These are phyloP conservation scores for Plasmodium chabaudi DNA, from an alignment of 169 alveolate genomes.

Conservation along the genomic window DNA sequence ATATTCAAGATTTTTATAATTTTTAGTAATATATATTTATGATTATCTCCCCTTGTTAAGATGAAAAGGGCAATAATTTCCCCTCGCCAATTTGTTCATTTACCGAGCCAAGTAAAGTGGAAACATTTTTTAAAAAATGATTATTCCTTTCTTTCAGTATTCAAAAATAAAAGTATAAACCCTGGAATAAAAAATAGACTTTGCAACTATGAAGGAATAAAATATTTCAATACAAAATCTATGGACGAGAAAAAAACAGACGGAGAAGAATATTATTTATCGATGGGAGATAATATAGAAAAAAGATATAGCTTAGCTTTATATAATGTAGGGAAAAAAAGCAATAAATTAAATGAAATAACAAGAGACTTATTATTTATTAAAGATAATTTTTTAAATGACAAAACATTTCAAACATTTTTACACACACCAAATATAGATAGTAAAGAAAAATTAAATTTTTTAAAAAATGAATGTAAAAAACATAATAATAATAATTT, in stretches of 20 bases:
- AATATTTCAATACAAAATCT: slow-evolving; percentile 7
- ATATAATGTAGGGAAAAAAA: slow-evolving; percentile 61
- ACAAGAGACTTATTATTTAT: slow-evolving; percentile 57
- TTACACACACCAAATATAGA: slow-evolving; percentile 69
- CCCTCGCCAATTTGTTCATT: slow-evolving; percentile 4
- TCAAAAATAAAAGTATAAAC: background rate
- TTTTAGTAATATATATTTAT: too few relatives aligned
- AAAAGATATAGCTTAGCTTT: slow-evolving; percentile 72
- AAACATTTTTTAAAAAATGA: slow-evolving; percentile 19
- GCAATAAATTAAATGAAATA: slow-evolving; percentile 63
- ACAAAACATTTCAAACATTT: slow-evolving; percentile 41
- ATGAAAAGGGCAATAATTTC: slow-evolving; percentile 16
- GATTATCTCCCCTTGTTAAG: background rate
- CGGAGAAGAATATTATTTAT: slow-evolving; percentile 52
- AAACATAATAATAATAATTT: slow-evolving; percentile 48
- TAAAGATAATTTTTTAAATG: slow-evolving; percentile 43
- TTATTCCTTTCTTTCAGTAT: slow-evolving; percentile 5
- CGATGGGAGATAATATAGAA: slow-evolving; percentile 76
- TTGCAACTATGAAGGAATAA: background rate
- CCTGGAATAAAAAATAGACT: background rate
- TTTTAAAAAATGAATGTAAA: slow-evolving; percentile 67
- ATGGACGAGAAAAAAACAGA: slow-evolving; percentile 15
- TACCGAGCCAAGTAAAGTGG: background rate
- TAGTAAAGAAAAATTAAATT: slow-evolving; percentile 33
- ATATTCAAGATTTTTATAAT: too few relatives aligned